Base-by-base conservation (phyloP, 1,139 yeast species). In the Pichia cactophila region DNA sequence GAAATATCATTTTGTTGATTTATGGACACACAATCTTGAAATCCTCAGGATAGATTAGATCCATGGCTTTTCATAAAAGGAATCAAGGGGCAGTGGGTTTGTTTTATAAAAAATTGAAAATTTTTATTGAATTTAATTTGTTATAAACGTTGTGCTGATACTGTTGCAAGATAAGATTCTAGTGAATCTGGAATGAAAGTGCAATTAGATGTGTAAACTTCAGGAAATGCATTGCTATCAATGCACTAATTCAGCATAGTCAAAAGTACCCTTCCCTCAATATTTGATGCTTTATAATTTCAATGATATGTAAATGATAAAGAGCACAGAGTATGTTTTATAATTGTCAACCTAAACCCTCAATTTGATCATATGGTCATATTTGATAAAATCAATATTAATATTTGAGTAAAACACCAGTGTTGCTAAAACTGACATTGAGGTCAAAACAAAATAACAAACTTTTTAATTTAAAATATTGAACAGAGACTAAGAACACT, bases 171-270 rank as follows among this genome's bases (percentile, higher is more conserved):
- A 52, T 70, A 78, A 14, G 84, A 74, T 1, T 81, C 64, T 58
- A 83, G 81, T 8, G 74, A 69, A 45, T 73, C 68, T 1, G 97
- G 97, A 33, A 89, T 87, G 53, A 68, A 74, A n/a, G 69, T 58
- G 16, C 74, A 70, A 45, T 54, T 56, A 16, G 62, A 63, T 46
- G 68, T 71, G 26, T 75, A 67, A 43, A 57, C 56, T 38, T 58
- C 56, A 44, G 69, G 69, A n/a, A 70, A 58, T 2, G 56, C 48
- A 11, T 48, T 42, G 1, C 67, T 59, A 26, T 62, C 58, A 5
- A 81, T 97, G 97, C 14, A 87, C 74, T 16, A 86, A 71, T 62
- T 90, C 97, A 64, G 89, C 90, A 64, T 94, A 92, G 1, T 95
- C 97, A 68, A 89, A 84, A 7, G 96, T 86, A 2, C 97, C 97